Base-by-base conservation (phyloP, 768 basidiomycete species). In the Amanita subjunquillea region DNA sequence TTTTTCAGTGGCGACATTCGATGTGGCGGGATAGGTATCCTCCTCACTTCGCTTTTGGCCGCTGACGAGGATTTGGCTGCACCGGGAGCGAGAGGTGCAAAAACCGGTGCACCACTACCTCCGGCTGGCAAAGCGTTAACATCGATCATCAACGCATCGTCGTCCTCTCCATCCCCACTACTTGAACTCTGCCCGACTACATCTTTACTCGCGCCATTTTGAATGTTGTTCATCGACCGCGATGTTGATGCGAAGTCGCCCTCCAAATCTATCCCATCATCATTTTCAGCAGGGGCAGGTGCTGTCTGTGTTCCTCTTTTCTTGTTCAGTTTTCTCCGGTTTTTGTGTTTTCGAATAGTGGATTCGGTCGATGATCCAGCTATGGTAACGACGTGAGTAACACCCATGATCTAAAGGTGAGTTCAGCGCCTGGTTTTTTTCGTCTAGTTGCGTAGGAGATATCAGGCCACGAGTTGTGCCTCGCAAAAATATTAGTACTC, bases 1-100 rank as follows among this genome's bases (percentile, higher is more conserved):
- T 87, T 91, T 70, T 96, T 95, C 50, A 98, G 68, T 2, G 96
- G 96, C 8, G 93, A 92, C 91, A 97, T 94, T 48, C 96, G 82
- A 66, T 99, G 96, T 7, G 92, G 92, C 10, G 96, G 96, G 65
- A 99, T 88, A 9, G 90, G 74, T 62, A 99, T 82, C 50, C 91
- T 78, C 63, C 95, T 74, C n/a, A 77, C 82, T 68, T 98, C 95
- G 3, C 88, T 84, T 65, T 85, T 91, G 54, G 85, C 72, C 17
- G 91, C 73, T 6, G 87, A 79, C 46, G 82, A 76, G 64, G 93
- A 92, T 6, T 76, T 71, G 38, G 87, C 84, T 29, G 77, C 81
- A 38, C 77, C 62, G 20, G 74, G 76, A 45, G 77, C 62, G 25
- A 70, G 69, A 4, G 77, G 67, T 45, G 69, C 69, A n/a, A 74